phyloP scores from a whole-genome alignment of 306 rosid species.

The Trifolium repens region DNA sequence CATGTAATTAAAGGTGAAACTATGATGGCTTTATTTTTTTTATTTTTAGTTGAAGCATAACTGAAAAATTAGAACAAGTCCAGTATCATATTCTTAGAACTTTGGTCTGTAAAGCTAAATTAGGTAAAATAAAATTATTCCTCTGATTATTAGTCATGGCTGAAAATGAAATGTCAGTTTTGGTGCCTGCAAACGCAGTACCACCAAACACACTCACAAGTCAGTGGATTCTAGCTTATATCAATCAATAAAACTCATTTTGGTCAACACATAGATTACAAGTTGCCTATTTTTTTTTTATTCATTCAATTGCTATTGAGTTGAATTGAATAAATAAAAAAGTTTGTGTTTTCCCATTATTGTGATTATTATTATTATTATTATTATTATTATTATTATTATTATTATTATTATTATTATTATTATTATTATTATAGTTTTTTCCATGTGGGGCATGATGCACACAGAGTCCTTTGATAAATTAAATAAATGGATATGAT shows the following conservation, averaged over 20 bases:
- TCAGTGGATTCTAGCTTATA: constrained; percentile 7
- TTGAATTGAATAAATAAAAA: neutral
- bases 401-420: neutral
- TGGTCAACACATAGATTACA: neutral
- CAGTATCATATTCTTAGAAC: constrained; percentile 5
- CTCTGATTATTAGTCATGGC: neutral
- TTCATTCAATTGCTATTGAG: neutral
- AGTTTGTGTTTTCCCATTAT: neutral
- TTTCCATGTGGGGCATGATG: neutral
- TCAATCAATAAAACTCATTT: constrained; percentile 15
- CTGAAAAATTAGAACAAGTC: constrained; percentile 31
- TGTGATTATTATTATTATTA: neutral
- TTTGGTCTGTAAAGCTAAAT: neutral
- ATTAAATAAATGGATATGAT: too few species aligned
- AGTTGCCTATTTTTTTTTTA: neutral
- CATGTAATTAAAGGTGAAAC: too few species aligned
- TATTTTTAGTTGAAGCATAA: constrained; percentile 38
- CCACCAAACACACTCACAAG: neutral
- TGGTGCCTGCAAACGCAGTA: neutral
- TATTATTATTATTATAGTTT: neutral
- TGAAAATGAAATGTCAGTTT: neutral
- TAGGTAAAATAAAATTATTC: neutral
- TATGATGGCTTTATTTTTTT: neutral
- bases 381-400: too few species aligned
- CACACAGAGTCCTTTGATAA: neutral